Conservation (phyloP, 768 basidiomycete species). For the Chalciporus piperatus region DNA sequence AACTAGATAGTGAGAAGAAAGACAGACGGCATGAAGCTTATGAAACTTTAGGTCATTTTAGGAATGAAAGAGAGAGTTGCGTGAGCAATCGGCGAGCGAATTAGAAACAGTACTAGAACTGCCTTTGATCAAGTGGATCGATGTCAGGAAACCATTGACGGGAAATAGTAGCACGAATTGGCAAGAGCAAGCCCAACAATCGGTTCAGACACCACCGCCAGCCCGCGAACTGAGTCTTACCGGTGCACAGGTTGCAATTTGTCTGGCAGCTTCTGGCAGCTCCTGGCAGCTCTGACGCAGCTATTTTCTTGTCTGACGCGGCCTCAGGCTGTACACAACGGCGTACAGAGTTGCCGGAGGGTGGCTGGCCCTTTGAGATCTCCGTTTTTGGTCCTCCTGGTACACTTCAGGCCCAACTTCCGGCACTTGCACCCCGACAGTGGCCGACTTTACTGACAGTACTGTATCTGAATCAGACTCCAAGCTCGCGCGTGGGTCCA, state of each 20-base stretch:
- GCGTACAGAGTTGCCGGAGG: background rate
- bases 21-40: conserved; percentile 13
- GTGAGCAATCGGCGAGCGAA: background rate
- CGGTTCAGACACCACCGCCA: background rate
- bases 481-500: no score
- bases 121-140: background rate
- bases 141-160: background rate
- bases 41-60: conserved; percentile 34
- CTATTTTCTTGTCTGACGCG: no score
- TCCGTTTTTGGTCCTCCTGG: conserved; percentile 21
- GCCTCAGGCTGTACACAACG: background rate
- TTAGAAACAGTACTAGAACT: conserved; percentile 5
- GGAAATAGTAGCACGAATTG: conserved; percentile 6
- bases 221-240: background rate
- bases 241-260: conserved; percentile 13
- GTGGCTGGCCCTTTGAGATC: conserved; percentile 21
- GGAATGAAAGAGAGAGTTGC: conserved; percentile 28
- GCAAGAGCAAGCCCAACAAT: conserved; percentile 1
- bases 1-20: conserved; percentile 25
- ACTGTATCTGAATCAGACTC: no score
- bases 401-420: no score
- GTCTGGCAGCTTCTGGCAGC: no score
- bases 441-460: no score
- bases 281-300: no score
- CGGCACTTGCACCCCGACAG: no score